Evolutionary conservation across 1,139 yeast species (phyloP).

Genomic region (Oligophagozyma castellii): DNA sequence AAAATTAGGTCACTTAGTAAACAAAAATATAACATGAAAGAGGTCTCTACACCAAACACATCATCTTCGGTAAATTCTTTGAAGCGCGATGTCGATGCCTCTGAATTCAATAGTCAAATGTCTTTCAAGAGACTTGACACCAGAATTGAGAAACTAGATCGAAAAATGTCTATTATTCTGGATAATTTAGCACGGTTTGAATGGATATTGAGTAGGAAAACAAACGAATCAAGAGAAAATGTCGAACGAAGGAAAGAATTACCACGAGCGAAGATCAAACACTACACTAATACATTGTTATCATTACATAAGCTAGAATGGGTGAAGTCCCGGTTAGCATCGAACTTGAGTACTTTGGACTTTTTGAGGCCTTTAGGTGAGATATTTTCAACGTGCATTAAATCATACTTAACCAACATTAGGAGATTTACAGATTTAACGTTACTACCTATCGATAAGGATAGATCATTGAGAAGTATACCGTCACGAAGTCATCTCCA

Average conservation of each 20-base stretch:
- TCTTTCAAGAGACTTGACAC: conserved; percentile 2
- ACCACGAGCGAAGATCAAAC: conserved; percentile 7
- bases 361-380: conserved; percentile 14
- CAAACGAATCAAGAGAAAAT: conserved; percentile 4
- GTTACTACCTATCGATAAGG: no score
- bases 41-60: no score
- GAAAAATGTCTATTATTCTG: conserved; percentile 13
- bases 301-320: conserved; percentile 14
- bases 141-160: conserved; percentile 13
- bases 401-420: conserved; percentile 9
- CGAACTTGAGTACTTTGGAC: conserved; percentile 5
- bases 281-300: conserved; percentile 11
- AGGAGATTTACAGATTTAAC: no score
- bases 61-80: no score
- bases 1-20: no score
- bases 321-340: conserved; percentile 9
- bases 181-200: conserved; percentile 14
- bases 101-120: no score
- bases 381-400: conserved; percentile 10
- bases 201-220: conserved; percentile 8
- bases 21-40: no score
- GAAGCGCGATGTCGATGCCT: no score
- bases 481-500: no score
- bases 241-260: conserved; percentile 1
- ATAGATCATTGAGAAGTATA: no score